Evolutionary conservation across 176 grass and related monocot species (phyloP), one percentile per base, ranked within the genome.

Genomic region (Rhipidocladum racemiflorum): DNA sequence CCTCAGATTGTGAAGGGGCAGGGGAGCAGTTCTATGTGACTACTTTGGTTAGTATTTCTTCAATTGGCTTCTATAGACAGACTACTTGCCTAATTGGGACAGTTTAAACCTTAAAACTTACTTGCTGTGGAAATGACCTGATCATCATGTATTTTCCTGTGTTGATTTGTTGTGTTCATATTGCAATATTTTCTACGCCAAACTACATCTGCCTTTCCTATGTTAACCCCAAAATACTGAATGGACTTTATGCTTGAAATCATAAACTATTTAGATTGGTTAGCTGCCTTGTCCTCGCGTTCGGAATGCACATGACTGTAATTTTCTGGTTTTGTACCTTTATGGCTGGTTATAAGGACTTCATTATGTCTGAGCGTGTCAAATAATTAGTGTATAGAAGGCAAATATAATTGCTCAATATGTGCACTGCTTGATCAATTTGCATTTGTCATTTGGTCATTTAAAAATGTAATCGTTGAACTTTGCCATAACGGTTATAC

Each of bases 21-120:
- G 96, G 96, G 21, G 96, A 98, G 76, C 96, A 98, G 81, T 98
- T 98, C 76, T 95, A 92, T 46, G 91, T 98, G 48, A 98, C 96
- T 88, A 98, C 96, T 84, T 85, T 98, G 96, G 96, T 98, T 86
- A 82, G 87, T 85, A 75, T 65, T 55, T 85, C 79, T 72, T 62
- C 7, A 50, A 59, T 77, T 24, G 72, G 65, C 84, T 87, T 71
- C 57, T 83, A 54, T 76, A 57, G 65, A 60, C 12, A 74, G 65
- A 48, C 24, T 90, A 35, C 32, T 28, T 85, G 32, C 35, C 35
- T 36, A 36, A 3, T 36, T 36, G 35, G 35, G 6, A 36, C 4
- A 0, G 35, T 36, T 36, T 36, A 36, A 36, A 36, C 35, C 51
- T 42, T 55, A 76, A 18, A 70, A n/a, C 12, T 65, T 71, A 17